These are phyloP conservation scores for Nicotiana rustica DNA, from an alignment of 305 asterid genomes.

Conservation along the genomic window DNA sequence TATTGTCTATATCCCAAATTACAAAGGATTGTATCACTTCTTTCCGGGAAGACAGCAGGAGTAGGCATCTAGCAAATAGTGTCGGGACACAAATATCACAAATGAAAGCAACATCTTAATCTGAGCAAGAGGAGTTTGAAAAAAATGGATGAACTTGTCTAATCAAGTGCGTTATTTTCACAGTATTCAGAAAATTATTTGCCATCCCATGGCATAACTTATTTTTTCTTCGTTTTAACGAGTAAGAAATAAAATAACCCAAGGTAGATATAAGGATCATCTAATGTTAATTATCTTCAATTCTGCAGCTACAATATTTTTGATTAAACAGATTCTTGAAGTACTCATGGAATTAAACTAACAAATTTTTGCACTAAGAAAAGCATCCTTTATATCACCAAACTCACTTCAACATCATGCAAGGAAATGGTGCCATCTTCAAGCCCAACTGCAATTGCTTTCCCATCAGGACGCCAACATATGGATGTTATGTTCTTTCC, in stretches of 20 bases:
- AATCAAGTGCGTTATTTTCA: background rate
- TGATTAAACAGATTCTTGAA: constrained; percentile 9
- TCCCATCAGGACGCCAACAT: constrained; percentile 99
- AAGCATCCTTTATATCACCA: constrained; percentile 31
- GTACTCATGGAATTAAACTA: background rate
- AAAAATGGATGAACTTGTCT: background rate
- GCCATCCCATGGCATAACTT: constrained; percentile 2
- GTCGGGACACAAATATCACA: constrained; percentile 1
- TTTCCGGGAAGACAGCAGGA: constrained; percentile 23
- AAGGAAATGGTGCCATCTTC: constrained; percentile 86
- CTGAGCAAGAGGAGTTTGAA: constrained; percentile 11
- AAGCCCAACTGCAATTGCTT: constrained; percentile 90
- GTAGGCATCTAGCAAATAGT: constrained; percentile 4
- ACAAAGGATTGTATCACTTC: background rate
- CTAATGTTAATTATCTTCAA: background rate
- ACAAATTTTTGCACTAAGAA: constrained; percentile 22
- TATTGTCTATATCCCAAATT: background rate
- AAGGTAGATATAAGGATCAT: background rate
- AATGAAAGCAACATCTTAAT: constrained; percentile 5
- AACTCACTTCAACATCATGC: constrained; percentile 95
- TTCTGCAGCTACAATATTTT: constrained; percentile 7
- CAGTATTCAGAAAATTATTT: background rate
- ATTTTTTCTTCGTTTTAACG: background rate
- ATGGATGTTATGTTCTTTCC: constrained; percentile 85
- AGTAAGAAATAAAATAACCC: constrained; percentile 11